Evolutionary conservation across 1,284 basidiomycete species (phyloP).

Genomic region (Cryptococcus wingfieldii): DNA sequence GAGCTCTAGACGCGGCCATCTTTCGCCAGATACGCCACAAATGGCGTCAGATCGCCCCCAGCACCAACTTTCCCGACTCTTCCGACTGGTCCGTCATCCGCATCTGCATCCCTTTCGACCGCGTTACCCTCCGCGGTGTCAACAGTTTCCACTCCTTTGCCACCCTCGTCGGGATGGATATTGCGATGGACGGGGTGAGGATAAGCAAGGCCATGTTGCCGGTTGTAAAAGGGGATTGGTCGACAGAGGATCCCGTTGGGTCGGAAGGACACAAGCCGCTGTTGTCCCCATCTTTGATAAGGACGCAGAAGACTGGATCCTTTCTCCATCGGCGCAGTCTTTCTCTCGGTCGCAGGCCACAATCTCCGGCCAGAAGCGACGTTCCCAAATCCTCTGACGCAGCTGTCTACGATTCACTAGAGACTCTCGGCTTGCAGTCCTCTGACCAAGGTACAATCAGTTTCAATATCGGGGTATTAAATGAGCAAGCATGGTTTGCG

Average conservation of each 20-base stretch:
- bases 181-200: slow-evolving; percentile 1
- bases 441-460: slow-evolving; percentile 14
- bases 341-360: not conserved
- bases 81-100: slow-evolving; percentile 53
- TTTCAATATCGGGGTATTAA: slow-evolving; percentile 43
- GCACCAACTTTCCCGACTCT: slow-evolving; percentile 13
- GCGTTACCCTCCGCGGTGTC: slow-evolving; percentile 46
- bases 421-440: not conserved
- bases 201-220: too few species aligned
- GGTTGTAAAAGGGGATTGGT: too few species aligned
- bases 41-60: slow-evolving; percentile 18
- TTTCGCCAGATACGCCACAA: slow-evolving; percentile 39
- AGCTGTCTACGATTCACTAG: not conserved
- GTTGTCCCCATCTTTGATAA: not conserved
- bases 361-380: not conserved
- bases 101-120: slow-evolving; percentile 57
- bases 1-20: slow-evolving; percentile 53
- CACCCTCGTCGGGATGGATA: slow-evolving; percentile 38
- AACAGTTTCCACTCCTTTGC: slow-evolving; percentile 48
- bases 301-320: not conserved
- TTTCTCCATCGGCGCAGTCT: not conserved
- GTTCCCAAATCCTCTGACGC: not conserved
- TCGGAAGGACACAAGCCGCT: too few species aligned
- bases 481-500: slow-evolving; percentile 41
- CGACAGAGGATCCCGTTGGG: too few species aligned